Base-by-base conservation (phyloP, 129 eudicot genomes). In the Ambrosia artemisiifolia region DNA sequence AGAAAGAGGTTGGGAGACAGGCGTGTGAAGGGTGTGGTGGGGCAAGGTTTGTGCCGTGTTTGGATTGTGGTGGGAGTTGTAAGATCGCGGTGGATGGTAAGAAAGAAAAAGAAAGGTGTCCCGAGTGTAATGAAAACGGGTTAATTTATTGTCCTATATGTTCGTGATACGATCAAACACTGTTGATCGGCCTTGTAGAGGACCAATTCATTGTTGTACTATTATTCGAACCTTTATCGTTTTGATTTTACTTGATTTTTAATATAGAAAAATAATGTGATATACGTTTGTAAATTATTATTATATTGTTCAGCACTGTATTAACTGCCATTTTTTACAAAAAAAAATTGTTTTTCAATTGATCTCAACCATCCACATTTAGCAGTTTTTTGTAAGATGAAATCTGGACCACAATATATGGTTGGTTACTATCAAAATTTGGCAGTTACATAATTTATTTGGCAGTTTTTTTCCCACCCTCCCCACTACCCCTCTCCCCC, bases 1-100 rank as follows among this genome's bases (percentile, higher is more conserved):
- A 91, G 73, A 85, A 88, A 53, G 85, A 87, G 75, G 83, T 81
- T 12, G 97, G 95, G 66, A 69, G 95, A 59, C 74, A 76, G 42
- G 95, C 86, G 18, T 91, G 97, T 51, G 91, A 79, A 24, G 97
- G 97, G 67, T 91, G 97, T 4, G 97, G 97, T 1, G 97, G 97
- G 6, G 89, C 87, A 1, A 82, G 97, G 75, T 91, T 91, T 20
- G 95, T 91, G 59, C 97, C 97, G 6, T 91, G 97, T 75, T 78
- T 87, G 77, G 97, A 82, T 49, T 91, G 97, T 9, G 95, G 97
- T 0, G 97, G 97, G 47, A 91, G 97, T 74, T 88, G 97, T 68
- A 91, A 86, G 55, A 75, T 88, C 5, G 82, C 79, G 74, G 90
- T 83, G 12, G 92, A 69, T 5, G 88, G 56, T 11, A 71, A 75